These are phyloP conservation scores for Gentiana macrophylla DNA, from an alignment of 257 asterid genomes.

Conservation along the genomic window DNA sequence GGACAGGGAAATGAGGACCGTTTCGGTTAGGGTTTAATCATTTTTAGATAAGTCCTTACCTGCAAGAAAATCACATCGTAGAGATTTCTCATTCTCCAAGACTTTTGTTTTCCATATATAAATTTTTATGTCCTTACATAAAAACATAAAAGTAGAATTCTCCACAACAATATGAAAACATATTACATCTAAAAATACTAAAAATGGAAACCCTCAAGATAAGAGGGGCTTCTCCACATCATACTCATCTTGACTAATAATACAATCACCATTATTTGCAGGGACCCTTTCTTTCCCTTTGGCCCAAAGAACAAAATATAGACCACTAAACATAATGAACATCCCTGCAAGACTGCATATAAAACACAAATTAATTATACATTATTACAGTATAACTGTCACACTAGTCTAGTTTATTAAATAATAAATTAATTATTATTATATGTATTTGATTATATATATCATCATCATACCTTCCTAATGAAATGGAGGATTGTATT, in stretches of 20 bases:
- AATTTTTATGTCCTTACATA: neutral
- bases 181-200: neutral
- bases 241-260: conserved; percentile 25
- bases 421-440: no score
- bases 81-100: no score
- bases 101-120: no score
- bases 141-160: neutral
- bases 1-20: no score
- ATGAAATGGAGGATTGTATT: conserved; percentile 38
- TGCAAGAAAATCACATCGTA: no score
- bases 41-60: no score
- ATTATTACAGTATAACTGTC: neutral
- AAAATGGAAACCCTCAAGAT: conserved; percentile 20
- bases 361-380: neutral
- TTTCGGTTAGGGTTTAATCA: no score
- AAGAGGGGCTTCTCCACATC: conserved; percentile 75
- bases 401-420: no score
- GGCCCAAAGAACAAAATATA: conserved; percentile 83
- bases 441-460: neutral
- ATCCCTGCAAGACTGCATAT: conserved; percentile 69
- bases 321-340: conserved; percentile 78
- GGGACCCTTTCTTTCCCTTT: conserved; percentile 50
- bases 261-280: neutral
- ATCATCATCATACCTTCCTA: conserved; percentile 63
- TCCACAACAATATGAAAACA: neutral